Conservation (phyloP, 345 rosid genomes). For the Passiflora organensis region DNA sequence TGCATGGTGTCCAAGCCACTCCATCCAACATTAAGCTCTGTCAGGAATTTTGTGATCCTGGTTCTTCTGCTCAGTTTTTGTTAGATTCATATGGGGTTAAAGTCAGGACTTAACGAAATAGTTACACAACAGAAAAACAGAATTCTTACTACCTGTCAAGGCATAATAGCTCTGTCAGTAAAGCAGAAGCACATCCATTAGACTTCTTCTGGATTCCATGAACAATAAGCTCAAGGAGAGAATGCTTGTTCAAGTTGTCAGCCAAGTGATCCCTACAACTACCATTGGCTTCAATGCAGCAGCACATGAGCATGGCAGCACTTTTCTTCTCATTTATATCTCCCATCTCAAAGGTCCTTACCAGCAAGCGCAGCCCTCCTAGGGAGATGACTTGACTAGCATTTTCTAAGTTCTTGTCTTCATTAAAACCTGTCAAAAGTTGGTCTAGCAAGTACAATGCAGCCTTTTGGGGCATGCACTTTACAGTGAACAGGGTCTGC, state of each 20-base stretch:
- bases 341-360: conserved; percentile 30
- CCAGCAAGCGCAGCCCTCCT: conserved; percentile 46
- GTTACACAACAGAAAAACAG: neutral
- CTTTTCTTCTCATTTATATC: conserved; percentile 33
- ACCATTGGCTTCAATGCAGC: conserved; percentile 43
- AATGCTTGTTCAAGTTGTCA: conserved; percentile 38
- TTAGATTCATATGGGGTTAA: conserved; percentile 5
- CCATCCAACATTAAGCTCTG: conserved; percentile 36
- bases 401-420: conserved; percentile 56
- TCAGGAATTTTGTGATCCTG: conserved; percentile 30
- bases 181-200: conserved; percentile 20
- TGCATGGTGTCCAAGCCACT: conserved; percentile 50
- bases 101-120: neutral
- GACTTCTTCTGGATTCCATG: conserved; percentile 24
- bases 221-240: conserved; percentile 48
- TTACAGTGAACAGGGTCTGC: conserved; percentile 51
- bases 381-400: conserved; percentile 44
- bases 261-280: conserved; percentile 45
- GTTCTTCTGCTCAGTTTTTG: conserved; percentile 35
- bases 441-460: conserved; percentile 54
- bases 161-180: conserved; percentile 46
- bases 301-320: conserved; percentile 32
- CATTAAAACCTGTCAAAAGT: conserved; percentile 51
- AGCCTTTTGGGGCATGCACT: conserved; percentile 45
- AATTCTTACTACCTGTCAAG: conserved; percentile 36